Evolutionary conservation across 2,329 filamentous ascomycete species (phyloP).

Genomic region (Fusarium sarcochroum): DNA sequence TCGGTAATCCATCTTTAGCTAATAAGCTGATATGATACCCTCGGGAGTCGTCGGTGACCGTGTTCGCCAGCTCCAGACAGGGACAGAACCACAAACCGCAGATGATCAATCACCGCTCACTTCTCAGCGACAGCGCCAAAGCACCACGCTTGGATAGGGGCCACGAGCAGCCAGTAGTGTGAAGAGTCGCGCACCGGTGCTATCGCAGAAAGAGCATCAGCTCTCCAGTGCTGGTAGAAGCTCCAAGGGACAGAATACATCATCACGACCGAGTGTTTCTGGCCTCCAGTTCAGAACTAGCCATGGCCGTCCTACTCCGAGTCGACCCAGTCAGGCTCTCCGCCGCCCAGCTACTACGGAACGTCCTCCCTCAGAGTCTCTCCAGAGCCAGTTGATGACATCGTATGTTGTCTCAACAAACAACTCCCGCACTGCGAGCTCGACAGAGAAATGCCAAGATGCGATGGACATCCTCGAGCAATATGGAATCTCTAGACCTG

Average conservation of each 20-base stretch:
- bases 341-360: constrained; percentile 16
- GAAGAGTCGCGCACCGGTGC: constrained; percentile 44
- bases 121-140: constrained; percentile 44
- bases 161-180: constrained; percentile 45
- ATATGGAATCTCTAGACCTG: constrained; percentile 61
- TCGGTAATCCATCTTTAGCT: constrained; percentile 11
- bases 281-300: constrained; percentile 13
- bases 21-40: constrained; percentile 39
- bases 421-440: constrained; percentile 51
- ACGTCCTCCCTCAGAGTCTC: constrained; percentile 6
- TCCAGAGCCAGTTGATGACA: neutral
- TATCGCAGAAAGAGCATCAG: constrained; percentile 28
- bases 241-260: constrained; percentile 4
- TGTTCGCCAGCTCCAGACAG: constrained; percentile 48
- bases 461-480: constrained; percentile 64
- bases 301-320: neutral
- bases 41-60: constrained; percentile 50
- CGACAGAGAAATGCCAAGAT: constrained; percentile 56
- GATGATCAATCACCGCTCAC: constrained; percentile 16
- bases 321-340: neutral
- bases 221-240: neutral
- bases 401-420: constrained; percentile 25
- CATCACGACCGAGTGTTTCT: constrained; percentile 26
- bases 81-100: constrained; percentile 30
- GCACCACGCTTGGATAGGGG: constrained; percentile 49